Conservation (phyloP, 352 stramenopile genomes). For the Globisporangium spinosum region DNA sequence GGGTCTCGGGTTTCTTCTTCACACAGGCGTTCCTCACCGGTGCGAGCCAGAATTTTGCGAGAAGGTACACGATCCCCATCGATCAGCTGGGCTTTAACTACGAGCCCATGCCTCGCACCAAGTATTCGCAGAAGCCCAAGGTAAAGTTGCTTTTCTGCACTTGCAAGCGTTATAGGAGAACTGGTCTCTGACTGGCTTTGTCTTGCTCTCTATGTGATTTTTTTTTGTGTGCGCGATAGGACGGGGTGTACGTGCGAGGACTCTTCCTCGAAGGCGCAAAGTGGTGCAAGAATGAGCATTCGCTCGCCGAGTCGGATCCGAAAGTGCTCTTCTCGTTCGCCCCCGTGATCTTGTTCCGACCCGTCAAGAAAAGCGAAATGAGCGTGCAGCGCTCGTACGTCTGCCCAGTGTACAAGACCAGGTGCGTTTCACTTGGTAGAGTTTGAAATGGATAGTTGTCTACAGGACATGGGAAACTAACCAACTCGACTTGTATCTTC, state of each 20-base stretch:
- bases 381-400: slow-evolving; percentile 68
- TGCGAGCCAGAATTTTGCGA: slow-evolving; percentile 92
- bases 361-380: slow-evolving; percentile 78
- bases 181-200: background rate
- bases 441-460: background rate
- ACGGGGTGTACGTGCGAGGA: slow-evolving; percentile 86
- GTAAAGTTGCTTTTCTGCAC: slow-evolving; percentile 18
- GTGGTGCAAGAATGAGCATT: slow-evolving; percentile 72
- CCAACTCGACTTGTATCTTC: background rate
- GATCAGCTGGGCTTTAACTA: slow-evolving; percentile 82
- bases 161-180: background rate
- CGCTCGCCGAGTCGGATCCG: slow-evolving; percentile 77
- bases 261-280: slow-evolving; percentile 89
- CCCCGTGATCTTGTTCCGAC: slow-evolving; percentile 83
- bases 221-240: slow-evolving; percentile 22
- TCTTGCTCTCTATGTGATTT: background rate
- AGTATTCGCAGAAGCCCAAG: slow-evolving; percentile 71
- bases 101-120: slow-evolving; percentile 71
- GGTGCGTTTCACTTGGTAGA: slow-evolving; percentile 26
- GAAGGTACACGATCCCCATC: slow-evolving; percentile 91
- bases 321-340: slow-evolving; percentile 87
- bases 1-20: slow-evolving; percentile 96
- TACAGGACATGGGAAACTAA: background rate
- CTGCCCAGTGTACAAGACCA: slow-evolving; percentile 94
- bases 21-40: slow-evolving; percentile 94